A percentile compares a stretch with the other conserved stretches of the same genome.
Conservation (phyloP, 2,329 filamentous ascomycete species). For the Fusarium dimerum region DNA sequence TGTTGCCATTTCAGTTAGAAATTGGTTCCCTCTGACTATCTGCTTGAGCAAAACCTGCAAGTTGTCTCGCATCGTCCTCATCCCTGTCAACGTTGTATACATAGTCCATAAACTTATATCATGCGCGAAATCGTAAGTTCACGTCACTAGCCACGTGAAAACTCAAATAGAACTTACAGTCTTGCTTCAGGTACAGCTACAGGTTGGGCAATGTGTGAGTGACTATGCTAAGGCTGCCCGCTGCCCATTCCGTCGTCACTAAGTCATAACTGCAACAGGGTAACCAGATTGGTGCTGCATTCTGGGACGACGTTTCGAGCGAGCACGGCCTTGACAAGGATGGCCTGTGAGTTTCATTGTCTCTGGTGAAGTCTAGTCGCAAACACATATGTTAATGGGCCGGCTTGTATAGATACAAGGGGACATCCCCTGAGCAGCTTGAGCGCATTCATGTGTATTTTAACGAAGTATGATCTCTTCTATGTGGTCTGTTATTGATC, state of each 20-base stretch:
- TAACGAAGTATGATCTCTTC: slow-evolving; percentile 61
- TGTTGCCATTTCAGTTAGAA: too few relatives aligned
- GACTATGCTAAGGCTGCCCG: slow-evolving; percentile 2
- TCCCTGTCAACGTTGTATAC: too few relatives aligned
- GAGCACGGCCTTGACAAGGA: slow-evolving; percentile 97
- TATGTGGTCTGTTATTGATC: not conserved
- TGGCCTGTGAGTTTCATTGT: slow-evolving; percentile 60
- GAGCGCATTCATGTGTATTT: slow-evolving; percentile 99
- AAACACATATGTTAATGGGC: too few relatives aligned
- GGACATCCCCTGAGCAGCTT: slow-evolving; percentile 96
- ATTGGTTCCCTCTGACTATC: too few relatives aligned
- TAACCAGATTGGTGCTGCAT: slow-evolving; percentile 99
- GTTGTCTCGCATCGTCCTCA: too few relatives aligned
- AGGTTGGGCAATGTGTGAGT: slow-evolving; percentile 98
- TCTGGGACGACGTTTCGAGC: slow-evolving; percentile 90
- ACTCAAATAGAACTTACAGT: slow-evolving; percentile 34
- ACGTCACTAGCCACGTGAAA: slow-evolving; percentile 20
- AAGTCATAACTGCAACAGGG: slow-evolving; percentile 63
- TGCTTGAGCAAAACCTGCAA: too few relatives aligned
- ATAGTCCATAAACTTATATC: too few relatives aligned
- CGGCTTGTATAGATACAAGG: slow-evolving; percentile 66
- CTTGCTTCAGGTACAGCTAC: slow-evolving; percentile 84
- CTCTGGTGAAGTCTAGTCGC: too few relatives aligned
- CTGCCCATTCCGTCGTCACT: slow-evolving; percentile 11
- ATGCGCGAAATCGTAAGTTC: slow-evolving; percentile 71